Percentiles rank a stretch among this genome's conserved stretches.
These are phyloP conservation scores for Cystobasidium slooffiae DNA, from an alignment of 1,284 basidiomycete genomes.

Conservation along the genomic window DNA sequence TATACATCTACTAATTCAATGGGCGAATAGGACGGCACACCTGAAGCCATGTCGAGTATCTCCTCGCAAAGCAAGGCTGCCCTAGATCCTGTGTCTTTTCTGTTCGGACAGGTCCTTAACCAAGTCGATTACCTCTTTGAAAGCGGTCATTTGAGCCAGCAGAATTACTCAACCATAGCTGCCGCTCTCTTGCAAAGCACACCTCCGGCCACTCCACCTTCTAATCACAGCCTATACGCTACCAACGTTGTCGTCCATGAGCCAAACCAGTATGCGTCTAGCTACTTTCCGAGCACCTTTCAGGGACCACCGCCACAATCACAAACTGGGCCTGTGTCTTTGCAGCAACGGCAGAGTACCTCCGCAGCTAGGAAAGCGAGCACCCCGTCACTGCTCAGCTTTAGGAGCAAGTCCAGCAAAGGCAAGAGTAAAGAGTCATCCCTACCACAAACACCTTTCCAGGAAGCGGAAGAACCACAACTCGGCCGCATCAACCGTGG, in stretches of 20 bases:
- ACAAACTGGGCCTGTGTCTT: background rate
- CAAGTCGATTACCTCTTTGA: constrained; percentile 35
- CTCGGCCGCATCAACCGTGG: constrained; percentile 24
- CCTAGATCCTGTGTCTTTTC: constrained; percentile 34
- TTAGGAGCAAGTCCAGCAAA: constrained; percentile 21
- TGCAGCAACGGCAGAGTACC: background rate
- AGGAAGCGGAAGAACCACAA: constrained; percentile 29
- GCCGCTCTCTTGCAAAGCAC: constrained; percentile 30
- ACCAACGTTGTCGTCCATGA: background rate
- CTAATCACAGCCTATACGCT: background rate
- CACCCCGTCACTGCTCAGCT: constrained; percentile 14
- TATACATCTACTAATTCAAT: no score
- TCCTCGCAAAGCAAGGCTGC: background rate
- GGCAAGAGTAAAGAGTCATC: background rate
- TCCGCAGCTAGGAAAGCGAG: background rate
- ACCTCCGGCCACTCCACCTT: background rate
- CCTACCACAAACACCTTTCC: background rate
- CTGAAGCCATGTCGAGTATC: background rate
- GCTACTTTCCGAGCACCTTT: background rate
- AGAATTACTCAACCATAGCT: constrained; percentile 23
- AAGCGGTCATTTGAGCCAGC: constrained; percentile 19
- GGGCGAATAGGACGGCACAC: no score
- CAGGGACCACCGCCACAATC: background rate
- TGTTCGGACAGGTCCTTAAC: constrained; percentile 26
- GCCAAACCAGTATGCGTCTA: background rate